Percentiles rank a stretch among this genome's conserved stretches.
phyloP scores from a whole-genome alignment of 139 green algal species.

The Chlorella ohadii region DNA sequence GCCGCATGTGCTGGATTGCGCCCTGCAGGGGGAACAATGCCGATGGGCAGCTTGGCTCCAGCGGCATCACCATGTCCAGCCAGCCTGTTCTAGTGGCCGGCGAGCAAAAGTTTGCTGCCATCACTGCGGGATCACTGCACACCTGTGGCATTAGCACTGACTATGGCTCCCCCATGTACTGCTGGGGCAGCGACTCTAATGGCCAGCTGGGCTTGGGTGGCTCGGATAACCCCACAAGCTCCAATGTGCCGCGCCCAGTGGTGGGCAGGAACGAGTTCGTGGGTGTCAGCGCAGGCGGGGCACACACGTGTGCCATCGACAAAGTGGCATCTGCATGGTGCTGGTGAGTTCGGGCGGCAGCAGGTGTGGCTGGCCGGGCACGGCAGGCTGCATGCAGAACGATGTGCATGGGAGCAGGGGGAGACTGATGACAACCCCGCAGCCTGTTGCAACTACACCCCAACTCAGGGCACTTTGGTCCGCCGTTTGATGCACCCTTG shows the following conservation, averaged over 20 bases:
- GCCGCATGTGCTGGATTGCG: no score
- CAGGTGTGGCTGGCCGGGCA: no score
- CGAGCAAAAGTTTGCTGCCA: background rate
- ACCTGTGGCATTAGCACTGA: background rate
- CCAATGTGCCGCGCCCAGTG: background rate
- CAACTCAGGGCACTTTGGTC: no score
- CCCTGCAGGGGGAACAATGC: no score
- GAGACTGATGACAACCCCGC: no score
- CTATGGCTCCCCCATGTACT: background rate
- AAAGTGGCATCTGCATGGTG: background rate
- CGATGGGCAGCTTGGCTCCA: no score
- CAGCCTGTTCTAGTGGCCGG: background rate
- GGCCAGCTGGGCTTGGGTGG: background rate
- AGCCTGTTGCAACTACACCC: no score
- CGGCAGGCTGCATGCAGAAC: no score
- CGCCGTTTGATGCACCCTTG: no score
- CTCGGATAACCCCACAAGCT: no score
- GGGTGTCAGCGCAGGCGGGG: background rate
- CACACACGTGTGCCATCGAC: background rate
- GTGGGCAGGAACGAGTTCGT: background rate
- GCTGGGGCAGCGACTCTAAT: background rate
- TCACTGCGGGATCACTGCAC: background rate
- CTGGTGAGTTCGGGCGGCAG: no score
- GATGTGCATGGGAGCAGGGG: no score
- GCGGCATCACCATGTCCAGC: background rate